Percentiles rank a stretch among this genome's conserved stretches.
phyloP scores from a whole-genome alignment of 2,329 filamentous ascomycete species.

The Daldinia sp. region DNA sequence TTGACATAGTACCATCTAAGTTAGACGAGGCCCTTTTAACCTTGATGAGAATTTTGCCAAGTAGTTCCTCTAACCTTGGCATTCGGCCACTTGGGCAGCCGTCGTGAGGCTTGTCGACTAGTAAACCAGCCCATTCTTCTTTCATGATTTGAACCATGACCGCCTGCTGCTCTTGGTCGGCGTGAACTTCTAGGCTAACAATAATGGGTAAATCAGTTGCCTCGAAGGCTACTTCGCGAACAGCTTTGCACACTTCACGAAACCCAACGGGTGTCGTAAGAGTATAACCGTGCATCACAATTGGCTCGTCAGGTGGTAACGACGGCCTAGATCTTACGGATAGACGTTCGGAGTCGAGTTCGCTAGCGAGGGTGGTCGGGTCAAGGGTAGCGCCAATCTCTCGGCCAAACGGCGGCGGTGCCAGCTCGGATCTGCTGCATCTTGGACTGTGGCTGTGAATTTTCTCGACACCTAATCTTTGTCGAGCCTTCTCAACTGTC shows the following conservation, averaged over 20 bases:
- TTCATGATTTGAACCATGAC: slow-evolving; percentile 95
- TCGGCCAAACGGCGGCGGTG: slow-evolving; percentile 30
- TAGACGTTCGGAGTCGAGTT: slow-evolving; percentile 29
- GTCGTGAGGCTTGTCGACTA: slow-evolving; percentile 69
- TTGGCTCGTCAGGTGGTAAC: slow-evolving; percentile 68
- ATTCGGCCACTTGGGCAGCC: slow-evolving; percentile 63
- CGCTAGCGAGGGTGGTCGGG: slow-evolving; percentile 21
- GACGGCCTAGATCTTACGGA: slow-evolving; percentile 40
- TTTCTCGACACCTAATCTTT: slow-evolving; percentile 44
- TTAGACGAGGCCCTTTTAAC: slow-evolving; percentile 66
- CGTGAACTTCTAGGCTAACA: slow-evolving; percentile 91
- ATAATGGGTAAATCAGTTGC: slow-evolving; percentile 83
- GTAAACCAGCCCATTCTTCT: slow-evolving; percentile 79
- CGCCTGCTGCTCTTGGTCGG: slow-evolving; percentile 81
- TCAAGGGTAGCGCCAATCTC: slow-evolving; percentile 27
- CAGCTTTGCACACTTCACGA: slow-evolving; percentile 82
- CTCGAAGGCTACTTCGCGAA: slow-evolving; percentile 80
- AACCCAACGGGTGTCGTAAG: slow-evolving; percentile 87
- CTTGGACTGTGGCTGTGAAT: slow-evolving; percentile 42
- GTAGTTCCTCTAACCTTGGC: slow-evolving; percentile 75
- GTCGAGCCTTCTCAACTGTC: slow-evolving; percentile 47
- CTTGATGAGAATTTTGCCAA: slow-evolving; percentile 83
- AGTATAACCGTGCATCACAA: slow-evolving; percentile 84
- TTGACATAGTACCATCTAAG: slow-evolving; percentile 45
- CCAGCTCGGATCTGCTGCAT: slow-evolving; percentile 40